These are phyloP conservation scores for Fraxinus angustifolia DNA, from an alignment of 305 asterid genomes.

Conservation along the genomic window DNA sequence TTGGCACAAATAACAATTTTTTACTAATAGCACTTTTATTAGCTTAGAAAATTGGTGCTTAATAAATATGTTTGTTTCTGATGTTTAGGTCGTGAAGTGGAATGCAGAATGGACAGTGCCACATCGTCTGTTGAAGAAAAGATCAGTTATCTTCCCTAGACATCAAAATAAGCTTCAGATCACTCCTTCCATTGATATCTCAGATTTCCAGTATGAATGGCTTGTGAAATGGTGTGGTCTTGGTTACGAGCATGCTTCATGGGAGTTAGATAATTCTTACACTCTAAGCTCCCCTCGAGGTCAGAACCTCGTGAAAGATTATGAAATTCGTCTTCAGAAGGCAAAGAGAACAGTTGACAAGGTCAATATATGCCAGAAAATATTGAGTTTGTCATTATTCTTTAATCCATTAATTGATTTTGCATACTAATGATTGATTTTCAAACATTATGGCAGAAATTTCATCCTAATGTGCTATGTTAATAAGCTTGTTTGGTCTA, in stretches of 20 bases:
- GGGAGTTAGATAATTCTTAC: conserved; percentile 62
- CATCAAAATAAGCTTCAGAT: conserved; percentile 30
- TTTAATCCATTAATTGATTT: conserved; percentile 5
- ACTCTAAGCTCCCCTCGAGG: conserved; percentile 48
- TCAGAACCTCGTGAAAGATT: conserved; percentile 42
- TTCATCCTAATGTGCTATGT: neutral
- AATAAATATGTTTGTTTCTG: conserved; percentile 13
- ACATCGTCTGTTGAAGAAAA: conserved; percentile 55
- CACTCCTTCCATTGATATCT: conserved; percentile 33
- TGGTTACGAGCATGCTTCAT: conserved; percentile 55
- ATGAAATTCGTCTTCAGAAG: conserved; percentile 43
- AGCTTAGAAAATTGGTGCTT: neutral
- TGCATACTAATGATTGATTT: conserved; percentile 2
- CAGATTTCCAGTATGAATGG: conserved; percentile 55
- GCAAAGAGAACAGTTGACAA: conserved; percentile 38
- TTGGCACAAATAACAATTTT: neutral
- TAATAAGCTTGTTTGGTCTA: neutral
- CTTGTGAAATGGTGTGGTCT: conserved; percentile 76
- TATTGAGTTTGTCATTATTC: neutral
- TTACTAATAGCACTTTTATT: neutral
- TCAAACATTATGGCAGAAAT: neutral
- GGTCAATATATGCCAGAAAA: conserved; percentile 30
- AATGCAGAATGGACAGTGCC: conserved; percentile 61
- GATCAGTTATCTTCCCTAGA: conserved; percentile 30
- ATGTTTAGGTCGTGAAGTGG: conserved; percentile 49